Evolutionary conservation across 345 rosid species (phyloP), one percentile per base, ranked within the genome.

Genomic region (Reutealis trisperma): DNA sequence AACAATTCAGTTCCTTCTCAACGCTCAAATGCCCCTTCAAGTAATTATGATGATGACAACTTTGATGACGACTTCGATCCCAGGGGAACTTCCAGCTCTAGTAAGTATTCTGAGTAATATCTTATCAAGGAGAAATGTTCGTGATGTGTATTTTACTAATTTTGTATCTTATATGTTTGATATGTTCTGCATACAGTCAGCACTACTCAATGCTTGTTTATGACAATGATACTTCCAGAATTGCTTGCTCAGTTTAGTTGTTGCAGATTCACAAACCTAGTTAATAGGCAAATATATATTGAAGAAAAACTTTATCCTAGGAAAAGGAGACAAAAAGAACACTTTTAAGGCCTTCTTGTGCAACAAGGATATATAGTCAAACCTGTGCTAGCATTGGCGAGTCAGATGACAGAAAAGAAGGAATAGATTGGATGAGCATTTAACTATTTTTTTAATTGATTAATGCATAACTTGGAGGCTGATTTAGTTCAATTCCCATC

Each of bases 41-140:
- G 81, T 81, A 77, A 76, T 61, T 67, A 72, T 73, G 92, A 87
- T 41, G 90, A 91, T 42, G 51, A 91, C 45, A 94, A 91, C 51
- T 86, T 90, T 74, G 97, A 81, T 41, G 83, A 94, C 85, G 98
- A 95, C 88, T 96, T 96, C 74, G 95, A 94, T 88, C 99, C 98
- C 60, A 93, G 98, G 63, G 98, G 96, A 86, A 91, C 87, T 61
- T 89, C 91, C 57, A 82, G 82, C 70, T 81, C 88, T 45, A 91
- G 98, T 96, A 88, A 86, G 98, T 87, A 51, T 73, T 72, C 51
- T 54, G 59, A 8, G 37, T 61, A 73, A 34, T 32, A 25, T 65
- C 13, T 21, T 65, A 54, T 69, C 5, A 8, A 74, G 70, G 49
- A 9, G 64, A 55, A 71, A 54, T 76, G 49, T 30, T 67, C 25